Evolutionary conservation across 148 eudicot genomes (phyloP).

Genomic region (Rhododendron ovatum): DNA sequence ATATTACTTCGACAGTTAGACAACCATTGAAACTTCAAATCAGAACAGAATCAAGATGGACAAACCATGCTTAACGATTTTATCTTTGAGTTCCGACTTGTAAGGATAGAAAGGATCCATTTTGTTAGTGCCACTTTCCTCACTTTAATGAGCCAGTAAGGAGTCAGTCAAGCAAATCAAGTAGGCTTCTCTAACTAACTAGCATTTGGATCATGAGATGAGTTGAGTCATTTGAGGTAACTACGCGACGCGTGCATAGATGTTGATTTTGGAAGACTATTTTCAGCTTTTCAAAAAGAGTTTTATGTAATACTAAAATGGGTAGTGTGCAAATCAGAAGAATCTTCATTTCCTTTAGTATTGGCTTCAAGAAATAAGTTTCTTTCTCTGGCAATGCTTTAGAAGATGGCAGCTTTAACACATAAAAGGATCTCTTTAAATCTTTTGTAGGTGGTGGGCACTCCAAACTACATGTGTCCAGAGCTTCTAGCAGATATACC

Average conservation of each 20-base stretch:
- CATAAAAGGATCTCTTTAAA: neutral
- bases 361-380: neutral
- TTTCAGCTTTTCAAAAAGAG: neutral
- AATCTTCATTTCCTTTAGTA: no score
- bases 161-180: neutral
- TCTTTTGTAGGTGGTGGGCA: slow-evolving; percentile 57
- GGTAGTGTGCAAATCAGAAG: neutral
- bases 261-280: neutral
- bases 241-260: neutral
- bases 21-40: neutral
- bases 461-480: slow-evolving; percentile 88
- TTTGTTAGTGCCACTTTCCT: no score
- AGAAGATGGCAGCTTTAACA: neutral
- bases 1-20: neutral
- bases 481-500: slow-evolving; percentile 81
- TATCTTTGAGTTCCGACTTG: no score
- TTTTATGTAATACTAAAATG: neutral
- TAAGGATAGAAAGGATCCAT: no score
- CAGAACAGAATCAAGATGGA: neutral
- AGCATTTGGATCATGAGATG: neutral
- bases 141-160: no score
- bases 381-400: neutral
- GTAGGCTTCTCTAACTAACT: neutral
- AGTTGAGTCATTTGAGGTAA: neutral
- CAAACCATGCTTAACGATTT: neutral